Base-by-base conservation (phyloP, 176 grass and related monocot genomes). In the Pontederia paniculata region DNA sequence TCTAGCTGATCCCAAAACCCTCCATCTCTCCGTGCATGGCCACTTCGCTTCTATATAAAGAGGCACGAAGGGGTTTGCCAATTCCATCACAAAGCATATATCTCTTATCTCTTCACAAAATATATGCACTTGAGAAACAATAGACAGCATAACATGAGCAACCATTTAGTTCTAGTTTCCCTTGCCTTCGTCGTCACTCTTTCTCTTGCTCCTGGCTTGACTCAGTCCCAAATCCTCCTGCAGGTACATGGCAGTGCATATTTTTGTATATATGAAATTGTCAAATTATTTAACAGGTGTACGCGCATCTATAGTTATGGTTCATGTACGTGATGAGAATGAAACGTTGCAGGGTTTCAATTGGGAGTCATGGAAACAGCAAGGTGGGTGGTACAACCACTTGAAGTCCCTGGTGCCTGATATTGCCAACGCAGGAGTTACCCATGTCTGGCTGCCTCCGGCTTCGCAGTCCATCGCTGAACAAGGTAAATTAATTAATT, bases 301-400 rank as follows among this genome's bases (percentile, higher is more conserved):
- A n/a, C n/a, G n/a, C n/a, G n/a, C 11, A 0, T 49, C 8, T 5
- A 49, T 49, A 49, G 46, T 49, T 11, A 49, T 13, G 2, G 10
- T 13, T 13, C 12, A 49, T 13, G 15, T 49, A 16, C 10, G 12
- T 16, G 15, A 49, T 12, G 12, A 13, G 15, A 10, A 50, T 50
- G 7, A 52, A 18, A 52, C 0, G 16, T 18, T 17, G 50, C 50
- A 52, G 50, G 50, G 50, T 19, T 52, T 52, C 50, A 52, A 52
- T 8, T 52, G 50, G 50, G 50, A 52, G 50, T 52, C 50, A 20
- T 52, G 50, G 50, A 52, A n/a, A 9, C 50, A 52, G 50, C n/a
- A 52, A 17, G 50, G 50, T 9, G 50, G 50, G 2, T 52, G 50
- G 50, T 52, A 52, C 16, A 52, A 52, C 50, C 9, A 18, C 0